Evolutionary conservation across 805 yeast species (phyloP).

Genomic region (Metschnikowia lachancei): DNA sequence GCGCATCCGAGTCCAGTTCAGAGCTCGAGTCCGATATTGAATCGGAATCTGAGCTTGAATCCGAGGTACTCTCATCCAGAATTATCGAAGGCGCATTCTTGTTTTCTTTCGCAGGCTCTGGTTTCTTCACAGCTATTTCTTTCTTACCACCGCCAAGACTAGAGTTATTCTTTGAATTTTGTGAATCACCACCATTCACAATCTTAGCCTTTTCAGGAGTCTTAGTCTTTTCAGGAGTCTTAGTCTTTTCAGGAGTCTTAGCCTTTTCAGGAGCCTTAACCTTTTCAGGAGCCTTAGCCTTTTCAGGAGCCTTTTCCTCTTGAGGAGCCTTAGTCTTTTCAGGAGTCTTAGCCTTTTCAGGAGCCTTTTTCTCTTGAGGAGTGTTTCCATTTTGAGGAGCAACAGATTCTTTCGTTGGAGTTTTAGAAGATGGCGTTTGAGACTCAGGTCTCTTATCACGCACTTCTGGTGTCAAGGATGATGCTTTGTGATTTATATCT

Average conservation of each 20-base stretch:
- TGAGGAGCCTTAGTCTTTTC: not conserved
- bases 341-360: not conserved
- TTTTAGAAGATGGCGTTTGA: not conserved
- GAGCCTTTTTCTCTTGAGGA: too few species aligned
- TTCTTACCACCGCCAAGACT: not conserved
- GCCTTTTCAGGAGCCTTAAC: not conserved
- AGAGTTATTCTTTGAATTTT: not conserved
- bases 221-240: not conserved
- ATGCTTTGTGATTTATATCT: not conserved
- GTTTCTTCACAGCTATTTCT: not conserved
- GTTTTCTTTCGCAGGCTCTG: not conserved
- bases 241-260: not conserved
- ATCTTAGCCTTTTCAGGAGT: not conserved
- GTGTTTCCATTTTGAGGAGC: not conserved
- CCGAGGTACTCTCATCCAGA: not conserved
- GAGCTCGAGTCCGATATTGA: conserved; percentile 11
- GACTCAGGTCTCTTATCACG: not conserved
- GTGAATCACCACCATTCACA: not conserved
- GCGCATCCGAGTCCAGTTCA: conserved; percentile 4
- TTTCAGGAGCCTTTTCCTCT: too few species aligned
- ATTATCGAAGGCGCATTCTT: not conserved
- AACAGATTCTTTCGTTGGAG: not conserved
- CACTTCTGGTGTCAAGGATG: not conserved
- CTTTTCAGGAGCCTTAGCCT: too few species aligned
- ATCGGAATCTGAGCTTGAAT: conserved; percentile 7